Percentiles rank a stretch among this genome's conserved stretches.
phyloP scores from a whole-genome alignment of 768 basidiomycete genomes.

The Boletus tylopilopsis region DNA sequence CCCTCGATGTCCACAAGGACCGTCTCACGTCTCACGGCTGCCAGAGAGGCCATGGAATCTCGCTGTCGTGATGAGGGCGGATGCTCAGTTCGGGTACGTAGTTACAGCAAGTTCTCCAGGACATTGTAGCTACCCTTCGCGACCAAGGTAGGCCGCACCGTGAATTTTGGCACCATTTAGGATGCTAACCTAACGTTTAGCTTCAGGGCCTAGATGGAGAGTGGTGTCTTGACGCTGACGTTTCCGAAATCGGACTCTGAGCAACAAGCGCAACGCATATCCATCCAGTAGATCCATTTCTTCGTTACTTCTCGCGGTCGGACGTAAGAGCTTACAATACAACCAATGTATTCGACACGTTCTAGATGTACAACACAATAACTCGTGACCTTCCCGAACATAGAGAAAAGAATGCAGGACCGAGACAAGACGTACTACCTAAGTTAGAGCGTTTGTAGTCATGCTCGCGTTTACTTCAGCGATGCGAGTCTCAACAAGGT shows the following conservation, averaged over 20 bases:
- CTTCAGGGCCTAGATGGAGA: conserved; percentile 45
- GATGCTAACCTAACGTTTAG: conserved; percentile 19
- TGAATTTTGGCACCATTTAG: not conserved
- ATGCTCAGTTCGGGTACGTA: conserved; percentile 43
- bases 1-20: conserved; percentile 45
- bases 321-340: too few species aligned
- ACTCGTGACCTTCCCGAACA: too few species aligned
- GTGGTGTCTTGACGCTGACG: conserved; percentile 43
- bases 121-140: conserved; percentile 44
- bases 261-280: conserved; percentile 3
- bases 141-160: conserved; percentile 36
- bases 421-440: too few species aligned
- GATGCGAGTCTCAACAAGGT: not conserved
- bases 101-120: conserved; percentile 42
- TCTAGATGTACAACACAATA: too few species aligned
- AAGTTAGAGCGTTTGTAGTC: too few species aligned
- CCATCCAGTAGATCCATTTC: not conserved
- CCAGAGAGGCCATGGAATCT: conserved; percentile 6
- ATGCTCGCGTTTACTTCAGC: too few species aligned
- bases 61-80: conserved; percentile 32
- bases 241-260: conserved; percentile 46
- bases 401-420: too few species aligned
- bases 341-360: too few species aligned
- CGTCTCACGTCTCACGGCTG: conserved; percentile 32
- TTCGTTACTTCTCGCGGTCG: too few species aligned